phyloP scores from a whole-genome alignment of 805 yeast species.

The Candida silvicultrix region DNA sequence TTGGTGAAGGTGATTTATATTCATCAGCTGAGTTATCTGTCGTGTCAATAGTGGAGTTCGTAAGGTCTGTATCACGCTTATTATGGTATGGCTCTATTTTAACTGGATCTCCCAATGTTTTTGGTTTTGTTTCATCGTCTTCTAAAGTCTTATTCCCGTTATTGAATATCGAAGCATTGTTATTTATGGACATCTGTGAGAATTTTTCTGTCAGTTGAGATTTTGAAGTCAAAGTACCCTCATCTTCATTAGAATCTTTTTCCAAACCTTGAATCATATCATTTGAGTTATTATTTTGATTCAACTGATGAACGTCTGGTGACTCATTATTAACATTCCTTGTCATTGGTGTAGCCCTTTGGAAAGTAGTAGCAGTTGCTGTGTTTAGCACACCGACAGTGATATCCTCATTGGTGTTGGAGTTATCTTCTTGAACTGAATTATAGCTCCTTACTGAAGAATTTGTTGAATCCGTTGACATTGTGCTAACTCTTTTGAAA shows the following conservation, averaged over 20 bases:
- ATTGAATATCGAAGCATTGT: neutral
- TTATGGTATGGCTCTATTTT: neutral
- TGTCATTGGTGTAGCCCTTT: constrained; percentile 14
- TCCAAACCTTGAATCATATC: neutral
- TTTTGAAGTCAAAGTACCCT: neutral
- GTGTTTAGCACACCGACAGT: constrained; percentile 10
- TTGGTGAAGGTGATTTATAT: neutral
- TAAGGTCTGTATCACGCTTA: neutral
- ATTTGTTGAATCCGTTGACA: constrained; percentile 19
- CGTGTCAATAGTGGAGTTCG: neutral
- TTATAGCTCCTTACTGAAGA: constrained; percentile 11
- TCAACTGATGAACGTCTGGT: neutral
- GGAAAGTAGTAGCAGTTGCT: constrained; percentile 13
- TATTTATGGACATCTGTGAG: neutral
- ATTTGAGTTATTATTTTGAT: neutral
- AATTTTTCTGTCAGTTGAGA: neutral
- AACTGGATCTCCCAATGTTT: neutral
- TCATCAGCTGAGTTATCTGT: neutral
- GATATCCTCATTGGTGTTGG: constrained; percentile 5
- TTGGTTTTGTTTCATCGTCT: neutral
- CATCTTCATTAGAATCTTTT: neutral
- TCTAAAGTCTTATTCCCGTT: too few species aligned
- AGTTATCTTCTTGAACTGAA: constrained; percentile 4
- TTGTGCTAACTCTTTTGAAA: constrained; percentile 34
- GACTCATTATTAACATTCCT: constrained; percentile 6